A percentile compares a stretch with the other conserved stretches of the same genome.
These are phyloP conservation scores for Hyaloscypha bicolor DNA, from an alignment of 495 filamentous ascomycete genomes.

Conservation along the genomic window DNA sequence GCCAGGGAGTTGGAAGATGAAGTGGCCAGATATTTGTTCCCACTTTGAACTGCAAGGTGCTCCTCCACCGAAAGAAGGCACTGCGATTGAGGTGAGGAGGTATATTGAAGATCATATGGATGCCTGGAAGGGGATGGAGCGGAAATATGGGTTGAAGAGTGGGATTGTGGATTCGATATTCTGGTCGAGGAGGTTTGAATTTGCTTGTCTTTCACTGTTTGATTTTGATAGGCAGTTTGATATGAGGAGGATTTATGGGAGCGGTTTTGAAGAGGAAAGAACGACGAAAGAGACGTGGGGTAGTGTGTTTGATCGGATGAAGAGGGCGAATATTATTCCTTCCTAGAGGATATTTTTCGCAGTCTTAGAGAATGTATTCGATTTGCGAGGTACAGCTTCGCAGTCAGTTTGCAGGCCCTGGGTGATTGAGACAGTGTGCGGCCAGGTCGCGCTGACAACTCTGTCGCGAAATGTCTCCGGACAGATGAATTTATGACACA, in stretches of 20 bases:
- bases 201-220: slow-evolving; percentile 42
- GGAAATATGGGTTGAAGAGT: slow-evolving; percentile 39
- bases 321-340: slow-evolving; percentile 12
- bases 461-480: no score
- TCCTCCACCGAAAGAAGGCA: slow-evolving; percentile 26
- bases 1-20: slow-evolving; percentile 11
- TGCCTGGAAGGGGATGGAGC: slow-evolving; percentile 39
- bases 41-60: slow-evolving; percentile 43
- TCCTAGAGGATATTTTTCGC: no score
- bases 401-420: no score
- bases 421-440: no score
- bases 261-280: slow-evolving; percentile 15
- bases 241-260: slow-evolving; percentile 33
- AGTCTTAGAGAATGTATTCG: no score
- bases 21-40: slow-evolving; percentile 41
- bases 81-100: slow-evolving; percentile 30
- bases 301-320: slow-evolving; percentile 9
- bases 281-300: slow-evolving; percentile 2
- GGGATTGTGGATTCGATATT: slow-evolving; percentile 36
- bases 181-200: slow-evolving; percentile 28
- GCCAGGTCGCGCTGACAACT: background rate
- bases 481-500: no score
- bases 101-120: slow-evolving; percentile 37
- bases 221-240: slow-evolving; percentile 43
- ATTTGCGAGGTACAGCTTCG: no score